These are phyloP conservation scores for Oryza glaberrima DNA, from an alignment of 176 grass and related monocot species.

Conservation along the genomic window DNA sequence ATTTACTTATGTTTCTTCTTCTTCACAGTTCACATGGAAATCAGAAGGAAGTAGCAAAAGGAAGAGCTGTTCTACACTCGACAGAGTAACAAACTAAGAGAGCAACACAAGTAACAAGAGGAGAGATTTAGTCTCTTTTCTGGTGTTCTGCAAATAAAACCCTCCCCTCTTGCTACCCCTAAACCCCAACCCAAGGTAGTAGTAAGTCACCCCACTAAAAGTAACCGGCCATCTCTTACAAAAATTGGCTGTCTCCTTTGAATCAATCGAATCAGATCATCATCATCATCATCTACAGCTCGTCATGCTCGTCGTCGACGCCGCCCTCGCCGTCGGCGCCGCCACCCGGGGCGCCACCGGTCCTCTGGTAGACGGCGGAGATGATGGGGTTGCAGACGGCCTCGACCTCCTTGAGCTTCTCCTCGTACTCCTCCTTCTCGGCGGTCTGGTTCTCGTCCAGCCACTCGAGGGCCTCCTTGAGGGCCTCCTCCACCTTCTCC, in stretches of 20 bases:
- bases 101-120: neutral
- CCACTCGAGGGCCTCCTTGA: slow-evolving; percentile 77
- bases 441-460: slow-evolving; percentile 69
- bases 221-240: slow-evolving; percentile 41
- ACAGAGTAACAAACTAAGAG: neutral
- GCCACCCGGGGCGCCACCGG: slow-evolving; percentile 26
- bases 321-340: neutral
- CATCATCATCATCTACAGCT: slow-evolving; percentile 46
- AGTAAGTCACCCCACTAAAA: neutral
- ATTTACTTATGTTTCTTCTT: too few species aligned
- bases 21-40: too few species aligned
- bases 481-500: slow-evolving; percentile 73
- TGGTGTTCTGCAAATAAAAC: neutral
- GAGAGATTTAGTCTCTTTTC: neutral
- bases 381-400: slow-evolving; percentile 75
- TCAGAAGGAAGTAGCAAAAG: too few species aligned
- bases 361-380: slow-evolving; percentile 69
- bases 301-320: slow-evolving; percentile 54
- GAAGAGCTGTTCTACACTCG: too few species aligned
- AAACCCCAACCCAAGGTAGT: neutral
- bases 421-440: slow-evolving; percentile 75
- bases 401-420: slow-evolving; percentile 86
- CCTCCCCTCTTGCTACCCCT: neutral
- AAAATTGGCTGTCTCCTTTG: slow-evolving; percentile 33
- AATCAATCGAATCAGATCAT: neutral